Conservation (phyloP, 2,329 filamentous ascomycete species). For the Talaromyces sp. region DNA sequence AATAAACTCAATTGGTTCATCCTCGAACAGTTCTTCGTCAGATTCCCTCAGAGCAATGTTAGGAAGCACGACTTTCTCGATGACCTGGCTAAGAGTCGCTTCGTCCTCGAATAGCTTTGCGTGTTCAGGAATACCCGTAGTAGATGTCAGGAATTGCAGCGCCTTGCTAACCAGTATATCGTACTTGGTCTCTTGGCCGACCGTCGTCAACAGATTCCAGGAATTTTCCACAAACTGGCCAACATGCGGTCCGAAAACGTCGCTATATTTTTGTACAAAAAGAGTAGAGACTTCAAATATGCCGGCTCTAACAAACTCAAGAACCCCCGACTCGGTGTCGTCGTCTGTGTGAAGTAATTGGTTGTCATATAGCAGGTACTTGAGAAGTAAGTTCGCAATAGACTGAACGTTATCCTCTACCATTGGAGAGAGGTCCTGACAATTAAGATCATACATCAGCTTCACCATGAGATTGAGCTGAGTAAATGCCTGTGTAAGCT, state of each 20-base stretch:
- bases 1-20: slow-evolving; percentile 98
- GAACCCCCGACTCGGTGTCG: slow-evolving; percentile 76
- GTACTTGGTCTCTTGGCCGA: slow-evolving; percentile 84
- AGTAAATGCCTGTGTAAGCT: slow-evolving; percentile 72
- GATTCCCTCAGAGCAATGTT: slow-evolving; percentile 89
- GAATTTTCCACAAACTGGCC: slow-evolving; percentile 81
- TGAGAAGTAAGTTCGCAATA: slow-evolving; percentile 77
- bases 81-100: slow-evolving; percentile 73
- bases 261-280: slow-evolving; percentile 91
- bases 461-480: slow-evolving; percentile 85
- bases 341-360: slow-evolving; percentile 76
- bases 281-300: slow-evolving; percentile 89
- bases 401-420: slow-evolving; percentile 83
- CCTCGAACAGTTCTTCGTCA: slow-evolving; percentile 92
- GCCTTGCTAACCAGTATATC: slow-evolving; percentile 93
- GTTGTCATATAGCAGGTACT: slow-evolving; percentile 88
- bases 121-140: slow-evolving; percentile 72
- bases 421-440: slow-evolving; percentile 87
- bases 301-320: slow-evolving; percentile 85
- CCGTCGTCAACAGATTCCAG: slow-evolving; percentile 84
- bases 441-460: slow-evolving; percentile 94
- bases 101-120: slow-evolving; percentile 81
- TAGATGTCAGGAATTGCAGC: slow-evolving; percentile 86
- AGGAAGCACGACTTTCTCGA: slow-evolving; percentile 92
- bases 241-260: slow-evolving; percentile 78